These are phyloP conservation scores for Fusarium anthophilum DNA, from an alignment of 2,329 filamentous ascomycete species.

Conservation along the genomic window DNA sequence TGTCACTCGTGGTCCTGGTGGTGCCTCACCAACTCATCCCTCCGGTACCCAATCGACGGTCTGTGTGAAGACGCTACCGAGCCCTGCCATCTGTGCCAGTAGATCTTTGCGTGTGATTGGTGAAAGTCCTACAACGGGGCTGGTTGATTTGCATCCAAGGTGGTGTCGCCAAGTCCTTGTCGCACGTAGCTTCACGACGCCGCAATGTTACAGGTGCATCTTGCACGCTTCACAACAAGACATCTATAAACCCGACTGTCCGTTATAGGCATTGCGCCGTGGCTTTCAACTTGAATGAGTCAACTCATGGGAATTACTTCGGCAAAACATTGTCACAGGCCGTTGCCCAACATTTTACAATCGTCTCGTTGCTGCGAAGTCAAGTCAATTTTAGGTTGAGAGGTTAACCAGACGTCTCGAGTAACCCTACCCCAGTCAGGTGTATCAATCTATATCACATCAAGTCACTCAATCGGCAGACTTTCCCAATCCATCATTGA, in stretches of 20 bases:
- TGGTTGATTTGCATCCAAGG: conserved; percentile 1
- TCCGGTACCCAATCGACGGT: conserved; percentile 29
- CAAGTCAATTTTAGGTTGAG: conserved; percentile 30
- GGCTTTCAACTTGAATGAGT: not conserved
- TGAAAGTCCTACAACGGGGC: not conserved
- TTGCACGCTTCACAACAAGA: conserved; percentile 1
- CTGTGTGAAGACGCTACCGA: conserved; percentile 33
- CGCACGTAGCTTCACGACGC: conserved; percentile 34
- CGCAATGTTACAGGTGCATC: conserved; percentile 10
- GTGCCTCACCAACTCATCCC: conserved; percentile 25
- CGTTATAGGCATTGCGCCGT: not conserved
- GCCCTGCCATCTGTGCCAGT: conserved; percentile 4
- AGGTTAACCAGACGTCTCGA: not conserved
- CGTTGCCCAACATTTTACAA: not conserved
- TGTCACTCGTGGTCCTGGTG: not conserved
- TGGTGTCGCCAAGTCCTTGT: conserved; percentile 32
- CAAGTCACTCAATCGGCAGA: not conserved
- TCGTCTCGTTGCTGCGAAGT: not conserved
- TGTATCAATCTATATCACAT: conserved; percentile 1
- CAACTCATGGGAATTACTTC: not conserved
- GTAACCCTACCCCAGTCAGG: not conserved
- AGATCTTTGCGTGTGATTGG: conserved; percentile 24
- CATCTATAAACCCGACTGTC: not conserved
- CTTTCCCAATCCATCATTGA: not conserved
- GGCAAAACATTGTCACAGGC: not conserved